Percentiles rank a stretch among this genome's conserved stretches.
phyloP scores from a whole-genome alignment of 2,329 filamentous ascomycete genomes.

The Ophiostoma tasmaniense region DNA sequence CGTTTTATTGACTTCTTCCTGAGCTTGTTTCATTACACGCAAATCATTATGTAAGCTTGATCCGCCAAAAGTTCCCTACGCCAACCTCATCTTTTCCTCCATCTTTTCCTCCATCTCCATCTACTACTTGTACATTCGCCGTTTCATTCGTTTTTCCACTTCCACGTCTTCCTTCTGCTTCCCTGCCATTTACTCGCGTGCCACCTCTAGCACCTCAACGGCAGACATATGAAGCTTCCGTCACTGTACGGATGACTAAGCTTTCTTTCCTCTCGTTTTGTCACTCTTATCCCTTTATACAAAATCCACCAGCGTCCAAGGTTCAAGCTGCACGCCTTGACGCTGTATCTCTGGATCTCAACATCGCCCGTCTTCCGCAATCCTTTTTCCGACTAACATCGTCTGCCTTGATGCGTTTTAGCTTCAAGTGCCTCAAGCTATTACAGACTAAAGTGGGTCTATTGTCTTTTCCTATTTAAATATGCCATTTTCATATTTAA shows the following conservation, averaged over 20 bases:
- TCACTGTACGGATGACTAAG: too few species aligned
- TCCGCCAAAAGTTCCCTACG: not conserved
- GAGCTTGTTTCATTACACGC: not conserved
- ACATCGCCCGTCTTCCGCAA: not conserved
- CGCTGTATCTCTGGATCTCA: not conserved
- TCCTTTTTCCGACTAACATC: constrained; percentile 5
- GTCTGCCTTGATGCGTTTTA: constrained; percentile 1
- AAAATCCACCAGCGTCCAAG: not conserved
- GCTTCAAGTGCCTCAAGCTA: not conserved
- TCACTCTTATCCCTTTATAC: not conserved
- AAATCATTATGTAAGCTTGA: not conserved
- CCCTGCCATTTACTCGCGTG: not conserved
- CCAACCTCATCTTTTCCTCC: not conserved
- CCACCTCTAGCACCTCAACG: not conserved
- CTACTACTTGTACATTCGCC: not conserved
- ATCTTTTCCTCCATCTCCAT: not conserved
- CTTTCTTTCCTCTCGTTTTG: not conserved
- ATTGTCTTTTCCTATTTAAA: not conserved
- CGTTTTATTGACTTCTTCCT: not conserved
- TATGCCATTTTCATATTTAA: not conserved
- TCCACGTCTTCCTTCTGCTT: not conserved
- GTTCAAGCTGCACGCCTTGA: not conserved
- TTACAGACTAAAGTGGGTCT: not conserved
- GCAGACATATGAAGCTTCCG: not conserved
- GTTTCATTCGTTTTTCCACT: not conserved